A percentile compares a stretch with the other conserved stretches of the same genome.
Conservation (phyloP, 495 filamentous ascomycete genomes). For the Podospora didyma region DNA sequence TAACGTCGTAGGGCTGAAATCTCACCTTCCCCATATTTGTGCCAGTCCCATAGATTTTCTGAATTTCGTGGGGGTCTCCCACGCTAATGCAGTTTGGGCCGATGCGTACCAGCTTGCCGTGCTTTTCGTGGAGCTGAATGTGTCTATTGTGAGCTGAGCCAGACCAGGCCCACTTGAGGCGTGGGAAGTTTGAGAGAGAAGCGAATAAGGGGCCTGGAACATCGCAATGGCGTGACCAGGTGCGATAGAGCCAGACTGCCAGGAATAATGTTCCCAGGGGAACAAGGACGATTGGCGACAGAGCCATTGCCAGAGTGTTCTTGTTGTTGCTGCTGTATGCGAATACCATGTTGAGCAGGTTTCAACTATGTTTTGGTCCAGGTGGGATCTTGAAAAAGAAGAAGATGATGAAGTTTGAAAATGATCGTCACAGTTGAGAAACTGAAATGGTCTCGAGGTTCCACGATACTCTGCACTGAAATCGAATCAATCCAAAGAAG, state of each 20-base stretch:
- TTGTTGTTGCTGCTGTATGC: background rate
- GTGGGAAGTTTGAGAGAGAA: slow-evolving; percentile 7
- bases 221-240: slow-evolving; percentile 3
- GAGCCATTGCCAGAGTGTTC: background rate
- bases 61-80: slow-evolving; percentile 29
- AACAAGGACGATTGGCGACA: background rate
- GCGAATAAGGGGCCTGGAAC: slow-evolving; percentile 12
- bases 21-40: slow-evolving; percentile 19
- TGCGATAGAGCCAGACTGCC: background rate
- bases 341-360: background rate
- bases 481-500: too few species aligned
- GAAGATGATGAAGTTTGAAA: background rate
- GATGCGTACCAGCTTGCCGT: slow-evolving; percentile 48
- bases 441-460: background rate
- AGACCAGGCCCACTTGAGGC: slow-evolving; percentile 10
- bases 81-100: slow-evolving; percentile 48
- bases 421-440: background rate
- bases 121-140: slow-evolving; percentile 35
- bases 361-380: too few species aligned
- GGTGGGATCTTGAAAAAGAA: background rate
- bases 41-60: slow-evolving; percentile 28
- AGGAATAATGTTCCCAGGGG: background rate
- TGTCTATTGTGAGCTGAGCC: slow-evolving; percentile 1
- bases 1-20: background rate
- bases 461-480: too few species aligned